These are phyloP conservation scores for Alternaria sp. DNA, from an alignment of 2,329 filamentous ascomycete species.

Conservation along the genomic window DNA sequence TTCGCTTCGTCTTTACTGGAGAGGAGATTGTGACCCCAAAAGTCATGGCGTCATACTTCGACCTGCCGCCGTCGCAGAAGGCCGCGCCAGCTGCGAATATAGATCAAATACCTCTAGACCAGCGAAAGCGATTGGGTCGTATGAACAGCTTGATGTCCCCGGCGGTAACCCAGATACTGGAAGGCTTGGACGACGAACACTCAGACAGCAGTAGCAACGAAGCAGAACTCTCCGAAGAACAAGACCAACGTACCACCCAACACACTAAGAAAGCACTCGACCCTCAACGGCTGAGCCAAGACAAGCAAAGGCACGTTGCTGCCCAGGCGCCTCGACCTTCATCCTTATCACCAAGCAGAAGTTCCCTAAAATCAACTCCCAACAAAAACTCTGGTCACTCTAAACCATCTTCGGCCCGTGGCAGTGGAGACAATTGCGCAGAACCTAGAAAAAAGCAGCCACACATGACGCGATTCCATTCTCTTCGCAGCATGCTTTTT, in stretches of 20 bases:
- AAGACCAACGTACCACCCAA: constrained; percentile 17
- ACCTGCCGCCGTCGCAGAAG: constrained; percentile 35
- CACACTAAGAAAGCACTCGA: constrained; percentile 19
- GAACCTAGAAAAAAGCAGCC: constrained; percentile 33
- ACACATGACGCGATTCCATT: constrained; percentile 47
- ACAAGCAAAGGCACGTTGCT: constrained; percentile 9
- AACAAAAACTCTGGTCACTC: constrained; percentile 22
- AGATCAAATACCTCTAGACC: constrained; percentile 24
- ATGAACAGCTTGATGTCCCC: constrained; percentile 39
- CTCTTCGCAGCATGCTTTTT: constrained; percentile 47
- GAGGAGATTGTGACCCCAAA: constrained; percentile 7
- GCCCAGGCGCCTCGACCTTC: constrained; percentile 19
- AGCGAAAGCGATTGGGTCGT: constrained; percentile 29
- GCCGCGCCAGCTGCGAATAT: constrained; percentile 24
- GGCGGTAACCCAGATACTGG: constrained; percentile 43
- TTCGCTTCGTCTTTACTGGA: constrained; percentile 1
- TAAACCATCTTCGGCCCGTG: constrained; percentile 16
- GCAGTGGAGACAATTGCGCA: constrained; percentile 19
- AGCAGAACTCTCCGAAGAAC: constrained; percentile 25
- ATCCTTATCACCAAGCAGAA: constrained; percentile 26
- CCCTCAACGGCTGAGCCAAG: constrained; percentile 19
- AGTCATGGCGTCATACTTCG: constrained; percentile 50
- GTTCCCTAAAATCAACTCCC: constrained; percentile 20
- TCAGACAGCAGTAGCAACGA: constrained; percentile 42
- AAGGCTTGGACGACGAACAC: constrained; percentile 36